Percentiles rank a stretch among this genome's conserved stretches.
phyloP scores from a whole-genome alignment of 345 rosid genomes.

The Barbarea vulgaris region DNA sequence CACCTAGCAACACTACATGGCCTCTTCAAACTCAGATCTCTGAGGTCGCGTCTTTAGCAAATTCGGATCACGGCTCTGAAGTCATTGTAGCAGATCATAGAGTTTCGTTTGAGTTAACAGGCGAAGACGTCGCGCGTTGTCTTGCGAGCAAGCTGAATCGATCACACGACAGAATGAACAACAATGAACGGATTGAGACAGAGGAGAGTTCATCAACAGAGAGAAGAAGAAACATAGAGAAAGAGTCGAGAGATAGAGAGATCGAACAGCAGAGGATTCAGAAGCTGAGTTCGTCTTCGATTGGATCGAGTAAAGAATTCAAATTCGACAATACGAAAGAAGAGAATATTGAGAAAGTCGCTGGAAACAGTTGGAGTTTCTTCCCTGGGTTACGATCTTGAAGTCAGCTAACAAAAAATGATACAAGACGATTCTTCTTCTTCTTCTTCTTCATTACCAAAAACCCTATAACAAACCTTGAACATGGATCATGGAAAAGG shows the following conservation, averaged over 20 bases:
- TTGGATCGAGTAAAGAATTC: conserved; percentile 85
- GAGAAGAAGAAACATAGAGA: too few species aligned
- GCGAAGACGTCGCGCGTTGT: conserved; percentile 95
- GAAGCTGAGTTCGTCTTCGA: conserved; percentile 62
- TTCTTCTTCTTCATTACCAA: conserved; percentile 14
- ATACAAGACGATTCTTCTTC: background rate
- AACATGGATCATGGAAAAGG: conserved; percentile 13
- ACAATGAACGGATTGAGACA: conserved; percentile 29
- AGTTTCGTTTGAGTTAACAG: conserved; percentile 90
- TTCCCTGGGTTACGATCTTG: conserved; percentile 84
- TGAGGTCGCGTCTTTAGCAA: conserved; percentile 54
- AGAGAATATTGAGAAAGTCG: conserved; percentile 62
- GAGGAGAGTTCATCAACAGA: too few species aligned
- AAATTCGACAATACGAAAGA: conserved; percentile 74
- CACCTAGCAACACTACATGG: conserved; percentile 59
- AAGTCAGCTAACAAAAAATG: conserved; percentile 48
- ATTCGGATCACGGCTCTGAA: conserved; percentile 51
- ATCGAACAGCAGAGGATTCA: conserved; percentile 39
- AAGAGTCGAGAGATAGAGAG: conserved; percentile 51
- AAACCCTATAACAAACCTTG: conserved; percentile 1
- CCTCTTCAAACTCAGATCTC: conserved; percentile 53
- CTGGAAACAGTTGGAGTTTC: conserved; percentile 79
- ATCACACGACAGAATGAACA: conserved; percentile 40
- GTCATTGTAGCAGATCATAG: conserved; percentile 53
- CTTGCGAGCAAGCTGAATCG: conserved; percentile 53